Percentiles rank a stretch among this genome's conserved stretches.
Conservation (phyloP, 371 early-diverging fungal species). For the Paraphysoderma sedebokerense region DNA sequence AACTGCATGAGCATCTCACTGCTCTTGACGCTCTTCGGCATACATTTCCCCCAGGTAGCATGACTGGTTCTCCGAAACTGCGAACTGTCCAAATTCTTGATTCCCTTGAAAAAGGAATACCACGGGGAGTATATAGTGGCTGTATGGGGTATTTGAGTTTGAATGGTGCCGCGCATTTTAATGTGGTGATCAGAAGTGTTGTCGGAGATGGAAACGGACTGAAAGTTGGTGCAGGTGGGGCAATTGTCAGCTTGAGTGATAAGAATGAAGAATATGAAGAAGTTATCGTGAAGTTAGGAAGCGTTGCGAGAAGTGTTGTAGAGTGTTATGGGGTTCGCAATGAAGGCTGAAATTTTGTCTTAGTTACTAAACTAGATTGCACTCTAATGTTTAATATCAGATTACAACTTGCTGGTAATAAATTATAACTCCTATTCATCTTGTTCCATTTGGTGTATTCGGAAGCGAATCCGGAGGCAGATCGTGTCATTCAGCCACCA, state of each 20-base stretch:
- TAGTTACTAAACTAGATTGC: no score
- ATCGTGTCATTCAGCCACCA: no score
- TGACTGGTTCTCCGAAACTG: conserved; percentile 95
- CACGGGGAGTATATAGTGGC: conserved; percentile 84
- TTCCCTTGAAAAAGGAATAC: conserved; percentile 39
- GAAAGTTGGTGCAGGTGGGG: conserved; percentile 86
- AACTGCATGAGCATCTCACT: not conserved
- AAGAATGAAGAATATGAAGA: conserved; percentile 77
- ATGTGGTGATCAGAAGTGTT: conserved; percentile 71
- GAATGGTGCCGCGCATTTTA: conserved; percentile 45
- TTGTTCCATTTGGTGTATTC: no score
- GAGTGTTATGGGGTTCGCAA: no score
- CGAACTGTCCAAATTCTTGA: conserved; percentile 68
- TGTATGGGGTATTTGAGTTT: conserved; percentile 60
- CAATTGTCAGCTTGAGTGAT: conserved; percentile 68
- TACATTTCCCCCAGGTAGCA: conserved; percentile 39
- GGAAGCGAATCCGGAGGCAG: no score
- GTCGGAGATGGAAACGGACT: conserved; percentile 20
- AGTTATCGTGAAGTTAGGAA: conserved; percentile 11
- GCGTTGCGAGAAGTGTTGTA: not conserved
- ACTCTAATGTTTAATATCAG: no score
- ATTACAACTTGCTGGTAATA: no score
- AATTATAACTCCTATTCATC: no score
- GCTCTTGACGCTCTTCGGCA: not conserved
- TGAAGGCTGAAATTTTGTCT: no score